These are phyloP conservation scores for Bruguiera hainesii DNA, from an alignment of 441 rosid species.

Conservation along the genomic window DNA sequence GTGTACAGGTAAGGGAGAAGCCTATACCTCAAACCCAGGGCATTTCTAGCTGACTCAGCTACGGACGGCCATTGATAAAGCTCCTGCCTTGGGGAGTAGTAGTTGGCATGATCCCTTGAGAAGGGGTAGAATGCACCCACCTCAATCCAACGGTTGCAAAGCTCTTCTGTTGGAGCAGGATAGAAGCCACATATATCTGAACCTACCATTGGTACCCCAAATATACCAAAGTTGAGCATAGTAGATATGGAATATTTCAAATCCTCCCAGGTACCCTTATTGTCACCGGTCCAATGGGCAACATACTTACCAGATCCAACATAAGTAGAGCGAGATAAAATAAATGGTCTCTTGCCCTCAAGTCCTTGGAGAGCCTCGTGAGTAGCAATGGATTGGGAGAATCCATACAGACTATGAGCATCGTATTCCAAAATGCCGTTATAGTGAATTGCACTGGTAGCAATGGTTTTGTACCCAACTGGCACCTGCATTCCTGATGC, in stretches of 20 bases:
- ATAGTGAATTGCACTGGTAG: constrained; percentile 87
- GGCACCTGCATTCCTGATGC: constrained; percentile 74
- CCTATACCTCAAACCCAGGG: constrained; percentile 90
- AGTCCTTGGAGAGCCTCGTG: constrained; percentile 75
- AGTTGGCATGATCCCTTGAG: constrained; percentile 95
- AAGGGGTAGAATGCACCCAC: constrained; percentile 93
- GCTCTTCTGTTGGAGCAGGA: constrained; percentile 89
- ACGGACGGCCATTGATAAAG: constrained; percentile 93
- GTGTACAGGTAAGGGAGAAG: constrained; percentile 88
- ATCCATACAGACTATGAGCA: constrained; percentile 91
- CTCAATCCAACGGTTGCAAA: constrained; percentile 98
- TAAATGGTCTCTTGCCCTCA: constrained; percentile 87
- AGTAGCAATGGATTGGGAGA: constrained; percentile 84
- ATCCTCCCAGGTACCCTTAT: constrained; percentile 89
- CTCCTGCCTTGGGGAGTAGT: constrained; percentile 92
- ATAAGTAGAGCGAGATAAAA: constrained; percentile 75
- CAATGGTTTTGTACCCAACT: constrained; percentile 84
- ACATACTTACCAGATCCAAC: constrained; percentile 91
- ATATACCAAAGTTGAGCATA: constrained; percentile 84
- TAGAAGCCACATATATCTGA: constrained; percentile 94
- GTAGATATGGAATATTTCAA: constrained; percentile 83
- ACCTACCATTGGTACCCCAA: constrained; percentile 98
- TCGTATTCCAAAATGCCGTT: constrained; percentile 88
- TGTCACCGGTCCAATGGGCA: constrained; percentile 99
- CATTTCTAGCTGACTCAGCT: constrained; percentile 79